Evolutionary conservation across 2,329 filamentous ascomycete genomes (phyloP).

Genomic region (Colletotrichum neosansevieriae): DNA sequence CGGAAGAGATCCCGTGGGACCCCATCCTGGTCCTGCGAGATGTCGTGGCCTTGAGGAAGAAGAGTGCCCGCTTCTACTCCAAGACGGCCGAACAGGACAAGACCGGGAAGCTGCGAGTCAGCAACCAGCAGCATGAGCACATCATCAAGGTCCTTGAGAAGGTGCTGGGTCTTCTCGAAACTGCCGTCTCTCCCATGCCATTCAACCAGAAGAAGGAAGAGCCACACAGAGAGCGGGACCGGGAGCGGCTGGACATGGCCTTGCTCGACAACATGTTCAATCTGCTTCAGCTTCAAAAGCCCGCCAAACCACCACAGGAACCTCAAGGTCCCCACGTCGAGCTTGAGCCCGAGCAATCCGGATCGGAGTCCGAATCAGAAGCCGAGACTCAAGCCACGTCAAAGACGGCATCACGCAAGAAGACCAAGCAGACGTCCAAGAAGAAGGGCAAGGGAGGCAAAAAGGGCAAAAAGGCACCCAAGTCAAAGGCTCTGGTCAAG

Average conservation of each 20-base stretch:
- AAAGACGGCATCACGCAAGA: not conserved
- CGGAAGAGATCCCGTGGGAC: constrained; percentile 6
- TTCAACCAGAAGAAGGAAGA: not conserved
- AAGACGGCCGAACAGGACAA: not conserved
- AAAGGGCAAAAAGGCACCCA: not conserved
- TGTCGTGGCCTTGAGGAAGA: constrained; percentile 7
- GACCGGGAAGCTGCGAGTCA: not conserved
- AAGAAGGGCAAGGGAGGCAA: constrained; percentile 6
- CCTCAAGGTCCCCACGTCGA: not conserved
- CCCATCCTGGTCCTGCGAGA: not conserved
- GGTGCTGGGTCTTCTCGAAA: not conserved
- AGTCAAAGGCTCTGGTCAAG: not conserved
- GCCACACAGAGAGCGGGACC: not conserved
- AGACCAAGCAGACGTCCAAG: not conserved
- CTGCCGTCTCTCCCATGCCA: not conserved
- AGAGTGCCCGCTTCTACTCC: constrained; percentile 11
- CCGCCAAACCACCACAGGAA: not conserved
- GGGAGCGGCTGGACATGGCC: not conserved
- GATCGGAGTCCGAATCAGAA: not conserved
- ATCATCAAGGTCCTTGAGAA: constrained; percentile 19
- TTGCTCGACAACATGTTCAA: not conserved
- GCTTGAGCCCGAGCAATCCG: not conserved
- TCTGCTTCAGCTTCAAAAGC: not conserved
- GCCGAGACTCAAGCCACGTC: not conserved
- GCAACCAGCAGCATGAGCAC: constrained; percentile 18